A percentile compares a stretch with the other conserved stretches of the same genome.
Conservation (phyloP, 805 yeast species). For the Metschnikowia amazonensis region DNA sequence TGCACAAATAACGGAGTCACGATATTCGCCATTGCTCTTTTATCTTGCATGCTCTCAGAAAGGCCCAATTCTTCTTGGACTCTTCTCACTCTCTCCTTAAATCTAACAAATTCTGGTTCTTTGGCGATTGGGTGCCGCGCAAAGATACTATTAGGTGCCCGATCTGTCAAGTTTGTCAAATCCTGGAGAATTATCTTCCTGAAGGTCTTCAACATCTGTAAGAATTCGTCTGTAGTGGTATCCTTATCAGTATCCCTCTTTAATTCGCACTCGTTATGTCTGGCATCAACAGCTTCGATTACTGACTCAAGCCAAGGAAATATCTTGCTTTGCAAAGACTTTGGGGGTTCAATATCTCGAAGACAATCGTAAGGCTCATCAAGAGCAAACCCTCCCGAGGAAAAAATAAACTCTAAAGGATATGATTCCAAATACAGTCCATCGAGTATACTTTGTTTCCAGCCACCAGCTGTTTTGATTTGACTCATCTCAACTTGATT, state of each 20-base stretch:
- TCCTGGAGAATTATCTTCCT: slow-evolving; percentile 1
- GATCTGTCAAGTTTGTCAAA: neutral
- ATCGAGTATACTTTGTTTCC: neutral
- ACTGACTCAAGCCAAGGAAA: slow-evolving; percentile 8
- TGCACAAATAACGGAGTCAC: neutral
- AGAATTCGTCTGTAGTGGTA: neutral
- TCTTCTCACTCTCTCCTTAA: neutral
- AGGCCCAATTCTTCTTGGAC: neutral
- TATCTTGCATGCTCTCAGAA: neutral
- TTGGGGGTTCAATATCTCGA: slow-evolving; percentile 8
- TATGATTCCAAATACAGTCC: neutral
- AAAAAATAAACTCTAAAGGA: slow-evolving; percentile 4
- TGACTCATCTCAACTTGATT: neutral
- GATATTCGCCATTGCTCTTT: neutral
- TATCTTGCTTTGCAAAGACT: slow-evolving; percentile 1
- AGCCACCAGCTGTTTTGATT: slow-evolving; percentile 1
- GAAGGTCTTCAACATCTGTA: neutral
- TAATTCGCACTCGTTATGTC: neutral
- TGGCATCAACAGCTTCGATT: neutral
- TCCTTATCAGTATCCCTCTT: neutral
- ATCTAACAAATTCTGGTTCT: neutral
- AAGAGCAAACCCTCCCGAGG: slow-evolving; percentile 4
- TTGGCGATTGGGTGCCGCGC: neutral
- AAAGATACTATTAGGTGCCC: neutral
- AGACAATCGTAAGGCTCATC: slow-evolving; percentile 4